Percentiles rank a stretch among this genome's conserved stretches.
Evolutionary conservation across 805 yeast species (phyloP).

Genomic region (Millerago galiae): DNA sequence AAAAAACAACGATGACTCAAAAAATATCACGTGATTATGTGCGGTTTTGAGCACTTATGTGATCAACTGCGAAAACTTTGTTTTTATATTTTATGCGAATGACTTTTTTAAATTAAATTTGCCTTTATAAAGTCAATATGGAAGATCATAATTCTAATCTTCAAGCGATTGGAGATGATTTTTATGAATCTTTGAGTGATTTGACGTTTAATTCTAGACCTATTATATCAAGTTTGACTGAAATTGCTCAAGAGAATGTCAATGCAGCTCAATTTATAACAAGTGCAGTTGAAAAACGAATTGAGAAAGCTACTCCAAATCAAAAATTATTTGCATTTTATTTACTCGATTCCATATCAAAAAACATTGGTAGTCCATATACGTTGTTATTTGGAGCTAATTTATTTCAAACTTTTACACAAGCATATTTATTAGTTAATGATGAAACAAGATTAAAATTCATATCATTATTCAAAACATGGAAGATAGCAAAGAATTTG

Average conservation of each 20-base stretch:
- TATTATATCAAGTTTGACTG: slow-evolving; percentile 77
- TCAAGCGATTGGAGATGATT: slow-evolving; percentile 44
- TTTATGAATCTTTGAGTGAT: slow-evolving; percentile 61
- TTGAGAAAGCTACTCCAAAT: slow-evolving; percentile 67
- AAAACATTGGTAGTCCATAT: slow-evolving; percentile 86
- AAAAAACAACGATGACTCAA: neutral
- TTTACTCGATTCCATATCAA: slow-evolving; percentile 84
- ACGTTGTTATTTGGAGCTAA: slow-evolving; percentile 69
- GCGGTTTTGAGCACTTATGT: neutral
- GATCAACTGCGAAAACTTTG: neutral
- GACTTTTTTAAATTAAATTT: too few relatives aligned
- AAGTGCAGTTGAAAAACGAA: slow-evolving; percentile 66
- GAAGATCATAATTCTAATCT: slow-evolving; percentile 12
- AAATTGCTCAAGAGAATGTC: slow-evolving; percentile 79
- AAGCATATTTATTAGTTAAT: slow-evolving; percentile 71
- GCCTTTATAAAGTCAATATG: slow-evolving; percentile 6
- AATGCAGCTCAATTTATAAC: slow-evolving; percentile 72
- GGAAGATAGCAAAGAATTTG: slow-evolving; percentile 64
- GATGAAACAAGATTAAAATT: slow-evolving; percentile 70
- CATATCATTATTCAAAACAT: slow-evolving; percentile 74
- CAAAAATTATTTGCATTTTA: slow-evolving; percentile 83
- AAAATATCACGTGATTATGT: neutral
- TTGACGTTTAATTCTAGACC: slow-evolving; percentile 87
- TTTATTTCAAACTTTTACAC: slow-evolving; percentile 63
- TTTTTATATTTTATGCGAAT: too few relatives aligned